These are phyloP conservation scores for Heliamphora exappendiculata DNA, from an alignment of 148 eudicot genomes.

Conservation along the genomic window DNA sequence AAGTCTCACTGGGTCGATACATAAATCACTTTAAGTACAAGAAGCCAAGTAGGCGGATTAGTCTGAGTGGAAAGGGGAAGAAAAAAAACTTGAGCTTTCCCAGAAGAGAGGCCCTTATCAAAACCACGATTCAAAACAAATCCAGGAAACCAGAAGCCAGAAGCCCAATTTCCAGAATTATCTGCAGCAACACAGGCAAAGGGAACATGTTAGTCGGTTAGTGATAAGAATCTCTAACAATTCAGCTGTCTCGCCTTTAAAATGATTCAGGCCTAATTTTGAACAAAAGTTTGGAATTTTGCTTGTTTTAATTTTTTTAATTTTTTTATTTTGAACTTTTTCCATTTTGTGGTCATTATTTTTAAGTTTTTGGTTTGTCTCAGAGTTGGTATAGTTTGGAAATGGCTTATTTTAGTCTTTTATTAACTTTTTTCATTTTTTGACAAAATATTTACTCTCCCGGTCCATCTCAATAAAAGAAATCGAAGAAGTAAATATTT, in stretches of 20 bases:
- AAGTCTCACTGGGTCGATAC: background rate
- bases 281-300: no score
- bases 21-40: background rate
- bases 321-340: no score
- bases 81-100: background rate
- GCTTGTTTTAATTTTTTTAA: no score
- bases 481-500: no score
- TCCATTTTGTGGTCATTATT: no score
- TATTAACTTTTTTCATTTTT: no score
- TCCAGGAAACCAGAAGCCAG: background rate
- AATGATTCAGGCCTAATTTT: background rate
- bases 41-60: background rate
- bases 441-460: no score
- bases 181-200: background rate
- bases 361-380: no score
- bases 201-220: background rate
- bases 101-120: conserved; percentile 1
- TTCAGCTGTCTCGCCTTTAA: background rate
- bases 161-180: background rate
- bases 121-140: background rate
- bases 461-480: no score
- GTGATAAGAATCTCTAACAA: background rate
- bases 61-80: background rate
- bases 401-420: background rate
- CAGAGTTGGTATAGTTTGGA: no score